phyloP scores from a whole-genome alignment of 202 grass and related monocot genomes.

The Carex sylvatica region DNA sequence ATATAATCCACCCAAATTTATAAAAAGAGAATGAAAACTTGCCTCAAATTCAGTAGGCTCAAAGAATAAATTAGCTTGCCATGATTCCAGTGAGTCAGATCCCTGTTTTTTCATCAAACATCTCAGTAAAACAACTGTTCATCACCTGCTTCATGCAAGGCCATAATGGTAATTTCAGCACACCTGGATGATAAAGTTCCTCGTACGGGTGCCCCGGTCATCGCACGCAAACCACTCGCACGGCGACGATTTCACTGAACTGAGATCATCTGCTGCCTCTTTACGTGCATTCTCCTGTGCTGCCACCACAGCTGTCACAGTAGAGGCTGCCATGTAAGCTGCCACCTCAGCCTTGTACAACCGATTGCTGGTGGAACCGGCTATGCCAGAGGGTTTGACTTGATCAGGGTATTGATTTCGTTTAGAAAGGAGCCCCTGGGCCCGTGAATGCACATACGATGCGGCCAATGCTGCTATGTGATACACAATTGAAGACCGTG shows the following conservation, averaged over 20 bases:
- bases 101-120: slow-evolving; percentile 50
- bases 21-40: slow-evolving; percentile 1
- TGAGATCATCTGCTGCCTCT: slow-evolving; percentile 77
- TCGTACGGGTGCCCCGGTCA: slow-evolving; percentile 52
- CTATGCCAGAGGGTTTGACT: background rate
- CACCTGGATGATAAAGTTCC: slow-evolving; percentile 74
- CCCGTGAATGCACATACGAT: slow-evolving; percentile 63
- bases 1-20: background rate
- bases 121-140: slow-evolving; percentile 4
- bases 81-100: slow-evolving; percentile 88
- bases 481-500: slow-evolving; percentile 56
- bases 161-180: slow-evolving; percentile 23
- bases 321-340: slow-evolving; percentile 76
- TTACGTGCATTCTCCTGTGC: slow-evolving; percentile 73
- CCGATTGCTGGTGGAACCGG: background rate
- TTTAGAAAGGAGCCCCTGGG: slow-evolving; percentile 52
- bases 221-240: slow-evolving; percentile 98
- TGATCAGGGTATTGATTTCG: slow-evolving; percentile 4
- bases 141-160: slow-evolving; percentile 9
- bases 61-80: slow-evolving; percentile 96
- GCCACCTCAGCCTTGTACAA: slow-evolving; percentile 69
- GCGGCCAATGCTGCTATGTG: slow-evolving; percentile 78
- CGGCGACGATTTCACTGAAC: slow-evolving; percentile 66
- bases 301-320: slow-evolving; percentile 83
- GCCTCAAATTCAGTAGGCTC: slow-evolving; percentile 89